A percentile compares a stretch with the other conserved stretches of the same genome.
phyloP scores from a whole-genome alignment of 2,329 filamentous ascomycete species.

The Pochonia chlamydosporia region DNA sequence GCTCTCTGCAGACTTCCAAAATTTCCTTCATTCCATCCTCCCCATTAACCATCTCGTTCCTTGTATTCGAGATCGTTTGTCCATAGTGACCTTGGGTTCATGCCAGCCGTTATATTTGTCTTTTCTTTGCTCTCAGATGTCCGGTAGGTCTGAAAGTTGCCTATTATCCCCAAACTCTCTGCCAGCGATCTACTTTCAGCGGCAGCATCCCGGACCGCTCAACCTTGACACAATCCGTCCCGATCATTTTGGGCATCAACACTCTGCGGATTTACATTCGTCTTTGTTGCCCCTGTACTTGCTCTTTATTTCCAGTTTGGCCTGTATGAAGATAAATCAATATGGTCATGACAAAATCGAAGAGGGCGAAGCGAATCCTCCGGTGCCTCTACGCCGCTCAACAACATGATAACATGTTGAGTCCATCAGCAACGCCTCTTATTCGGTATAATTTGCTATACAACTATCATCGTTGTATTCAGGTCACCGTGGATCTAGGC shows the following conservation, averaged over 20 bases:
- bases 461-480: slow-evolving; percentile 22
- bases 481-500: slow-evolving; percentile 21
- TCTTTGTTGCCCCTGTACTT: neutral
- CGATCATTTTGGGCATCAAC: slow-evolving; percentile 2
- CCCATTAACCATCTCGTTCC: slow-evolving; percentile 7
- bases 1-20: neutral
- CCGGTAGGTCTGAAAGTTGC: neutral
- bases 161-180: neutral
- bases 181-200: neutral
- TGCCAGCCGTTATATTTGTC: slow-evolving; percentile 10
- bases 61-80: slow-evolving; percentile 8
- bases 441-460: slow-evolving; percentile 25
- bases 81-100: slow-evolving; percentile 8
- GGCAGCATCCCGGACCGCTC: neutral
- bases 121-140: neutral
- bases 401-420: slow-evolving; percentile 31
- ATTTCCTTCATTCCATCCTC: slow-evolving; percentile 5
- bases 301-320: slow-evolving; percentile 1
- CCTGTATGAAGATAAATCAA: slow-evolving; percentile 6
- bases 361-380: slow-evolving; percentile 29
- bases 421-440: slow-evolving; percentile 20
- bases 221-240: neutral
- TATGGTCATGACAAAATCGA: slow-evolving; percentile 21
- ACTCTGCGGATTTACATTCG: neutral
- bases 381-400: slow-evolving; percentile 27